Base-by-base conservation (phyloP, 805 yeast species). In the Starmerella lactis-condensi region DNA sequence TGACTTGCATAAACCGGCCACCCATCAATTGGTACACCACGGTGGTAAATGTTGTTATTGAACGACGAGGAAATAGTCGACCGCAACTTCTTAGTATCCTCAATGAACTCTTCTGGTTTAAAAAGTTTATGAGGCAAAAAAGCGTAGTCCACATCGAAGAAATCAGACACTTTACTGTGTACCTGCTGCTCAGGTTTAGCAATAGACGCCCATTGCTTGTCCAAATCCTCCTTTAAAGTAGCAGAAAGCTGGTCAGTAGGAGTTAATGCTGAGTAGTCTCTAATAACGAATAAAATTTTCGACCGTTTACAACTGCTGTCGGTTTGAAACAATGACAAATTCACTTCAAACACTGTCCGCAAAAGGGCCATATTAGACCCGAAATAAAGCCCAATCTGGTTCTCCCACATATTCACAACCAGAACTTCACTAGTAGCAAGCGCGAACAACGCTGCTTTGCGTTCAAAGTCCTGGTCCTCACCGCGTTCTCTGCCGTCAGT, bases 401-500 rank as follows among this genome's bases (percentile, higher is more conserved):
- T 76, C 52, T 89, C 98, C 95, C 96, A 89, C 48, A 85, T 69
- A 53, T 89, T 89, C 26, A 89, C 75, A 38, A 89, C 81, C 44
- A 89, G 61, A 4, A 83, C 72, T 48, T 89, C 96, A 11, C 89
- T 72, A 0, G 94, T 83, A 8, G 95, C 69, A 38, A 89, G 60
- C 0, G 98, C 96, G 60, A 89, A 89, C 26, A 89, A 58, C 0
- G 96, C 96, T 1, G 94, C 83, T 45, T 89, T 89, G 35, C 98
- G 67, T 55, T 89, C 98, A 53, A 89, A 89, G 55, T 89, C 98
- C 54, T 89, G 95, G 54, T 89, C 96, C 46, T 89, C 98, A 17
- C 96, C 96, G 34, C 95, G 67, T 56, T 89, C 98, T 37, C 94
- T 67, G 29, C 98, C 96, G 57, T 89, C 98, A 1, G 95, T 83